Percentiles rank a stretch among this genome's conserved stretches.
phyloP scores from a whole-genome alignment of 257 asterid species.

The Perilla frutescens region DNA sequence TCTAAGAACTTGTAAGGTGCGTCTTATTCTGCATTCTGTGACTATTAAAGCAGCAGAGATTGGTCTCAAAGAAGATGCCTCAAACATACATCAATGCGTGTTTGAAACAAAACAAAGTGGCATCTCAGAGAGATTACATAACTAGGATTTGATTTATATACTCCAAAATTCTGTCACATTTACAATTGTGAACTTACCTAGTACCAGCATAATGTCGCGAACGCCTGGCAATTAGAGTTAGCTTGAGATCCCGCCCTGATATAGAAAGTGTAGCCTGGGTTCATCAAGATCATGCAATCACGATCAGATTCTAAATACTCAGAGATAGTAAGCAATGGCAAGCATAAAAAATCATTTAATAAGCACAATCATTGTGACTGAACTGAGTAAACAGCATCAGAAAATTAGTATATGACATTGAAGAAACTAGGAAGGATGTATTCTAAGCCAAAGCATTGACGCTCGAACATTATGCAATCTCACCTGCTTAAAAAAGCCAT shows the following conservation, averaged over 20 bases:
- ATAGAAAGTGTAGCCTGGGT: slow-evolving; percentile 72
- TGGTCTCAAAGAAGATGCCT: slow-evolving; percentile 20
- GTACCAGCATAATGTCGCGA: slow-evolving; percentile 98
- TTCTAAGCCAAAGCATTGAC: not conserved
- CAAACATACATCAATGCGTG: slow-evolving; percentile 23
- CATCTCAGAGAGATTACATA: slow-evolving; percentile 17
- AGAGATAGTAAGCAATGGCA: slow-evolving; percentile 30
- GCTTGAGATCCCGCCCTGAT: slow-evolving; percentile 77
- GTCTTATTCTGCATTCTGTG: not conserved
- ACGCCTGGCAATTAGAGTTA: slow-evolving; percentile 86
- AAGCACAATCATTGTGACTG: slow-evolving; percentile 9
- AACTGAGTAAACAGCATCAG: slow-evolving; percentile 10
- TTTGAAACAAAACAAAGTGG: slow-evolving; percentile 16
- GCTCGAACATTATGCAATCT: slow-evolving; percentile 31
- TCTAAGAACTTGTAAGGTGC: too few species aligned
- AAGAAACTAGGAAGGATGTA: slow-evolving; percentile 1
- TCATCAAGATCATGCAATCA: slow-evolving; percentile 44
- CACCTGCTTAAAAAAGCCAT: slow-evolving; percentile 97
- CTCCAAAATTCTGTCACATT: slow-evolving; percentile 10
- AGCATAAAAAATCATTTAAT: slow-evolving; percentile 25
- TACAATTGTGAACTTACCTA: slow-evolving; percentile 52
- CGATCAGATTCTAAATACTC: slow-evolving; percentile 33
- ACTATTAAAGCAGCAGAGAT: slow-evolving; percentile 5
- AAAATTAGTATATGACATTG: slow-evolving; percentile 2
- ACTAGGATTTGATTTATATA: slow-evolving; percentile 24